Conservation (phyloP, 2,329 filamentous ascomycete genomes). For the Colletotrichum sublineola region DNA sequence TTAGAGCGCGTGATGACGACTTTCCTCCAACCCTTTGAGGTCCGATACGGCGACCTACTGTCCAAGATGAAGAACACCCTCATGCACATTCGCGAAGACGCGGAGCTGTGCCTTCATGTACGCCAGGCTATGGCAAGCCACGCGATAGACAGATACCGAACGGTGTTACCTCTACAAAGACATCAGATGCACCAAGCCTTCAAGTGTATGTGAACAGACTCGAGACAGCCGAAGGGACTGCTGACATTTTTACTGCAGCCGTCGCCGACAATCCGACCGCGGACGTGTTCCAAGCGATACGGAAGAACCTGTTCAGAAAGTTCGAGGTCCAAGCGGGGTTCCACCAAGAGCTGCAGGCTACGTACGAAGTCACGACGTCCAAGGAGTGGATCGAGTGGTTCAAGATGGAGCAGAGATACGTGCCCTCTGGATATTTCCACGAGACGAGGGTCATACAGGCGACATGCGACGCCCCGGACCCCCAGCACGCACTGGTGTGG, state of each 20-base stretch:
- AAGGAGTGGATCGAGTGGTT: constrained; percentile 48
- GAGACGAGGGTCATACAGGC: constrained; percentile 45
- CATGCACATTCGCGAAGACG: constrained; percentile 41
- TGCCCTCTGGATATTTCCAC: constrained; percentile 44
- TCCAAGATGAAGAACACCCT: constrained; percentile 41
- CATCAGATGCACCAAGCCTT: constrained; percentile 32
- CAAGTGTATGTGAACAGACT: constrained; percentile 1
- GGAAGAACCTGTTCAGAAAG: constrained; percentile 44
- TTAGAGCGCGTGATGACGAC: constrained; percentile 27
- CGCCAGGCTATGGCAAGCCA: constrained; percentile 40
- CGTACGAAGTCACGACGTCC: constrained; percentile 47
- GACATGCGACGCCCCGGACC: constrained; percentile 49
- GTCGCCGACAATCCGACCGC: constrained; percentile 35
- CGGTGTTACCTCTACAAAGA: constrained; percentile 39
- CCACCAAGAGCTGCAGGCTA: constrained; percentile 46
- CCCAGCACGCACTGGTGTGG: constrained; percentile 48
- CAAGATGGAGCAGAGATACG: constrained; percentile 46
- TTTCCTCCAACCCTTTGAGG: constrained; percentile 40
- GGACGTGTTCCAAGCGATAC: constrained; percentile 43
- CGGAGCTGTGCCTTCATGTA: constrained; percentile 39
- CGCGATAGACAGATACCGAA: constrained; percentile 40
- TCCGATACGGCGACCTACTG: constrained; percentile 42
- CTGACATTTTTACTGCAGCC: constrained; percentile 26
- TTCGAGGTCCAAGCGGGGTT: constrained; percentile 46
- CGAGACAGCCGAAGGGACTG: rapidly evolving